Evolutionary conservation across 2,329 filamentous ascomycete genomes (phyloP).

Genomic region (Diaporthe velutina): DNA sequence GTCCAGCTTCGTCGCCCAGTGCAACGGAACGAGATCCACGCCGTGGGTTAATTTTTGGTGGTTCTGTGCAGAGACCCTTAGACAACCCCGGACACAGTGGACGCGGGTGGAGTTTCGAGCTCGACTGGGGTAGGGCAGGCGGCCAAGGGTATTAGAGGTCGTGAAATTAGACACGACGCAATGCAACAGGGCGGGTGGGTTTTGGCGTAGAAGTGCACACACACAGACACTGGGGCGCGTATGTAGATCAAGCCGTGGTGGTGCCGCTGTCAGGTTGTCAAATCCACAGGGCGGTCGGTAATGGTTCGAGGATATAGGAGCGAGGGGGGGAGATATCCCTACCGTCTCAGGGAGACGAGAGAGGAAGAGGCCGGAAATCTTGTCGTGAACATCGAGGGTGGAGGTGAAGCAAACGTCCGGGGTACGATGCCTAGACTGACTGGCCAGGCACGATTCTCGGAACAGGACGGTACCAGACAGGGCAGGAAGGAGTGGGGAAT

Average conservation of each 20-base stretch:
- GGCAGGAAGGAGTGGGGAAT: conserved; percentile 34
- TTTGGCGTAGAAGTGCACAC: conserved; percentile 25
- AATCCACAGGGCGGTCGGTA: conserved; percentile 30
- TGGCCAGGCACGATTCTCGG: conserved; percentile 24
- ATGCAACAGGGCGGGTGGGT: conserved; percentile 29
- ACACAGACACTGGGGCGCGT: conserved; percentile 11
- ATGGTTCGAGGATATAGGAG: conserved; percentile 21
- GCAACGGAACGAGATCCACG: conserved; percentile 40
- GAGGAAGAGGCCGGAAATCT: conserved; percentile 7
- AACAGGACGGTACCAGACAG: conserved; percentile 4
- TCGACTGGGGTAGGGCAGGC: conserved; percentile 35
- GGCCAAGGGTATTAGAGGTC: conserved; percentile 26
- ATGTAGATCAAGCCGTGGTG: neutral
- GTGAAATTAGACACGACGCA: conserved; percentile 29
- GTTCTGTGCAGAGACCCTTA: conserved; percentile 39
- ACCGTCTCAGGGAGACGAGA: conserved; percentile 29
- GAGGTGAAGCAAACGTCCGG: conserved; percentile 26
- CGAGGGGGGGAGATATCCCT: neutral
- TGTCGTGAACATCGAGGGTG: conserved; percentile 24
- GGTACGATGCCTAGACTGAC: conserved; percentile 4
- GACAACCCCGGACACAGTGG: conserved; percentile 40
- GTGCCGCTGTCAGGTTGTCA: conserved; percentile 31
- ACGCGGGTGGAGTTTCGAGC: conserved; percentile 33
- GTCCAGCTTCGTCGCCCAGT: conserved; percentile 39
- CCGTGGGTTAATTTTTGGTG: conserved; percentile 38